phyloP scores from a whole-genome alignment of 1,284 basidiomycete species.

The Boletus sp. region DNA sequence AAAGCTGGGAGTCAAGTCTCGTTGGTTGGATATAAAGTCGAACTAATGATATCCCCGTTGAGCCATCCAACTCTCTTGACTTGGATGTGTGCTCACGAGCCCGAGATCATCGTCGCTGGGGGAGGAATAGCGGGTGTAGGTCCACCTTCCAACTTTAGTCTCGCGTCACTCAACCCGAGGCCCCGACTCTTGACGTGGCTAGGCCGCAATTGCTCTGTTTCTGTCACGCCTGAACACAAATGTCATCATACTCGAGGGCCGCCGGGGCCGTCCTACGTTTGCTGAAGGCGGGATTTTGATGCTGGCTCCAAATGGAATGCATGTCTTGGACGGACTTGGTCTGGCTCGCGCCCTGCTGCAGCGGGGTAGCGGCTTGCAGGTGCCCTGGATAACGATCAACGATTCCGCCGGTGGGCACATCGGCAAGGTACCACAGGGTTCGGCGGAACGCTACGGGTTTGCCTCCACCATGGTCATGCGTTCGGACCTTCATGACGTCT shows the following conservation, averaged over 20 bases:
- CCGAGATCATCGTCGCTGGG: constrained; percentile 23
- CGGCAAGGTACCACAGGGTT: constrained; percentile 29
- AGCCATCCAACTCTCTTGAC: not conserved
- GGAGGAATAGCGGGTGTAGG: constrained; percentile 28
- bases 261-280: constrained; percentile 15
- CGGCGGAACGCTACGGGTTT: constrained; percentile 29
- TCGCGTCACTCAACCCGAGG: not conserved
- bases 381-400: constrained; percentile 23
- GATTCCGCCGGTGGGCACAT: constrained; percentile 22
- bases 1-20: not conserved
- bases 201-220: constrained; percentile 29
- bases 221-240: constrained; percentile 22
- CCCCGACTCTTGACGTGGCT: not conserved
- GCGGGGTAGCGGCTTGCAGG: constrained; percentile 20
- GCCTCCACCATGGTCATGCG: constrained; percentile 28
- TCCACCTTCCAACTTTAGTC: constrained; percentile 2
- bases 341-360: constrained; percentile 25
- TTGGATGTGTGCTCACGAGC: constrained; percentile 16
- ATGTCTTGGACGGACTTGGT: constrained; percentile 29
- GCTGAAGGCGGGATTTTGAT: constrained; percentile 29
- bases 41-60: not conserved
- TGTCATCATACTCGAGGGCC: constrained; percentile 25
- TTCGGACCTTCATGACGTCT: constrained; percentile 32
- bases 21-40: constrained; percentile 13
- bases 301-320: constrained; percentile 32